Conservation (phyloP, 257 asterid genomes). For the Hygrophila difformis region DNA sequence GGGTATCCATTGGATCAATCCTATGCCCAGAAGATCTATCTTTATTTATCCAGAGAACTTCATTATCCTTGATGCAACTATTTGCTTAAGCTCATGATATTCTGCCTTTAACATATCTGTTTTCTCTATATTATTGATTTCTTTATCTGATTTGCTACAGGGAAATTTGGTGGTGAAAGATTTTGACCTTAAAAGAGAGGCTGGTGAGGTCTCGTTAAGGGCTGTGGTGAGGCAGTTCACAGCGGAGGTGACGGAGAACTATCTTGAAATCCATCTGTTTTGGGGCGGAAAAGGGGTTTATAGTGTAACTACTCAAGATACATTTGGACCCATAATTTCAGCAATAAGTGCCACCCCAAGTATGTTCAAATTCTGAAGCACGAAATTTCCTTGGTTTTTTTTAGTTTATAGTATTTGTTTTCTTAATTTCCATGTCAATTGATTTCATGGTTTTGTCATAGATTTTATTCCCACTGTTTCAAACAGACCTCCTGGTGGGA, state of each 20-base stretch:
- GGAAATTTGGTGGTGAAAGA: slow-evolving; percentile 40
- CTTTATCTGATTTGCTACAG: slow-evolving; percentile 19
- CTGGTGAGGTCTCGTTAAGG: slow-evolving; percentile 29
- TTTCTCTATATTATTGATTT: neutral
- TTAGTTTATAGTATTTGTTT: neutral
- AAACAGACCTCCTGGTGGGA: slow-evolving; percentile 36
- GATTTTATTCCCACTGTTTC: slow-evolving; percentile 52
- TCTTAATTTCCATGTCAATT: neutral
- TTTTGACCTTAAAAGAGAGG: slow-evolving; percentile 49
- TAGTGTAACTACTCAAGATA: slow-evolving; percentile 51
- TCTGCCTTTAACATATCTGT: neutral
- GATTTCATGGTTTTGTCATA: slow-evolving; percentile 18
- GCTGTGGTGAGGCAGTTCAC: slow-evolving; percentile 33
- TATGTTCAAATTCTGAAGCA: slow-evolving; percentile 10
- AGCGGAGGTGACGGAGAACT: slow-evolving; percentile 45
- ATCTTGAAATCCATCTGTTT: slow-evolving; percentile 65
- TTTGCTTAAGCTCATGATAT: neutral
- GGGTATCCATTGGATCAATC: too few species aligned
- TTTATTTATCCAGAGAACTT: too few species aligned
- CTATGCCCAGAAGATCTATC: too few species aligned
- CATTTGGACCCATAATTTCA: slow-evolving; percentile 66
- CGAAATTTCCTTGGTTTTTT: neutral
- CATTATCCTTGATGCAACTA: neutral
- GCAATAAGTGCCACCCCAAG: slow-evolving; percentile 71
- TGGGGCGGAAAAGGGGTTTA: slow-evolving; percentile 91